Evolutionary conservation across 2,329 filamentous ascomycete species (phyloP), one percentile per base, ranked within the genome.

Genomic region (Hypomyces perniciosus): DNA sequence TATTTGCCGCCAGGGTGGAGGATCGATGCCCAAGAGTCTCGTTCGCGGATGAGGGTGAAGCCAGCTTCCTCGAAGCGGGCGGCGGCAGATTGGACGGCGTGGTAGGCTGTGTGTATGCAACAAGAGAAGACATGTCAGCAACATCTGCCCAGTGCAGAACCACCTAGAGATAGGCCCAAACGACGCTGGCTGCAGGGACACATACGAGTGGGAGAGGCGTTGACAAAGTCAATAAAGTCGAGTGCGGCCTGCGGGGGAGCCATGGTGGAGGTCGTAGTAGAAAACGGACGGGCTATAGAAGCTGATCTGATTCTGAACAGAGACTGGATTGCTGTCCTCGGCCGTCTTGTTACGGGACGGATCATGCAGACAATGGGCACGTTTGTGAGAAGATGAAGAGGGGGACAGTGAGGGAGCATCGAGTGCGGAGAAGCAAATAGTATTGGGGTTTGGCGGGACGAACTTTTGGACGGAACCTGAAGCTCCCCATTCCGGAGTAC

Each of bases 171-270:
- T 6, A n/a, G 34, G 30, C 29, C 42, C 10, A 50, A 43, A n/a
- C 9, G n/a, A 28, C 40, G 6, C 7, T n/a, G 4, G n/a, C 30
- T n/a, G 12, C 5, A 2, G 20, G 35, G 33, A 3, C 12, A 64
- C 83, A 61, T 78, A 96, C 91, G 92, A 48, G 91, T 95, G 9
- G 93, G 93, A 52, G 91, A 96, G 56, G 85, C 88, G 71, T 96
- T 95, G 68, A 96, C 85, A 73, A 96, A 96, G 71, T 89, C 86
- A 65, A 96, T 73, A 69, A 96, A 96, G 75, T 95, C 89, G 71
- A 86, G 74, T 49, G 88, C 88, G 48, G 81, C 71, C 59, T 75
- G 68, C 34, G 75, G 73, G 46, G 77, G 73, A 44, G 76, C 72
- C 79, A 81, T 81, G 61, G 54, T 69, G 63, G 56, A 57, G 53